A percentile compares a stretch with the other conserved stretches of the same genome.
phyloP scores from a whole-genome alignment of 768 basidiomycete species.

The Boletus reticuloceps region DNA sequence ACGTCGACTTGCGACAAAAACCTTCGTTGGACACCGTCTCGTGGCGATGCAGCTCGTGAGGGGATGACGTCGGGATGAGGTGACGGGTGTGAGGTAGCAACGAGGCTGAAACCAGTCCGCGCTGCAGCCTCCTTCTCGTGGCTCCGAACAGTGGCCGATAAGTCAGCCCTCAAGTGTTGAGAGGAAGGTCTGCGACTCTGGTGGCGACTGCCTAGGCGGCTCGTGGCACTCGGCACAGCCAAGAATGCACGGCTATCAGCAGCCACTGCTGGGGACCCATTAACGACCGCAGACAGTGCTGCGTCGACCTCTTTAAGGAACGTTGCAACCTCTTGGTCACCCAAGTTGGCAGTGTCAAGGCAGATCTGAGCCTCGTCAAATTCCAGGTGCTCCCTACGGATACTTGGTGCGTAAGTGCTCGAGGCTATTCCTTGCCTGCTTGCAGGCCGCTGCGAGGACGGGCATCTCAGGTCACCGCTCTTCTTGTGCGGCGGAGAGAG shows the following conservation, averaged over 20 bases:
- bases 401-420: slow-evolving; percentile 25
- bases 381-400: slow-evolving; percentile 29
- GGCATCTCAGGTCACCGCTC: slow-evolving; percentile 17
- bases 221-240: slow-evolving; percentile 26
- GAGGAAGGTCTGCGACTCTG: slow-evolving; percentile 31
- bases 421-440: slow-evolving; percentile 25
- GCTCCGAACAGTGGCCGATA: slow-evolving; percentile 26
- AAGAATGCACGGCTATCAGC: slow-evolving; percentile 31
- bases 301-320: slow-evolving; percentile 32
- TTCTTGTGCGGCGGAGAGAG: slow-evolving; percentile 25
- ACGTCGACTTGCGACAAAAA: slow-evolving; percentile 18
- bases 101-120: slow-evolving; percentile 30
- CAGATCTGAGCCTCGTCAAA: slow-evolving; percentile 31
- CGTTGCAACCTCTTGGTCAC: slow-evolving; percentile 31
- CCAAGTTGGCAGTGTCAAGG: slow-evolving; percentile 29
- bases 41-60: slow-evolving; percentile 22
- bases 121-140: slow-evolving; percentile 26
- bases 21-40: slow-evolving; percentile 18
- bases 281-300: slow-evolving; percentile 24
- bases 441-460: slow-evolving; percentile 25
- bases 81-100: slow-evolving; percentile 25
- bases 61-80: slow-evolving; percentile 25
- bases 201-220: slow-evolving; percentile 24
- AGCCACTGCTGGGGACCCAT: slow-evolving; percentile 26
- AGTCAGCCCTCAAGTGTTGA: slow-evolving; percentile 29